A percentile compares a stretch with the other conserved stretches of the same genome.
phyloP scores from a whole-genome alignment of 2,329 filamentous ascomycete genomes.

The Claviceps sorghi region DNA sequence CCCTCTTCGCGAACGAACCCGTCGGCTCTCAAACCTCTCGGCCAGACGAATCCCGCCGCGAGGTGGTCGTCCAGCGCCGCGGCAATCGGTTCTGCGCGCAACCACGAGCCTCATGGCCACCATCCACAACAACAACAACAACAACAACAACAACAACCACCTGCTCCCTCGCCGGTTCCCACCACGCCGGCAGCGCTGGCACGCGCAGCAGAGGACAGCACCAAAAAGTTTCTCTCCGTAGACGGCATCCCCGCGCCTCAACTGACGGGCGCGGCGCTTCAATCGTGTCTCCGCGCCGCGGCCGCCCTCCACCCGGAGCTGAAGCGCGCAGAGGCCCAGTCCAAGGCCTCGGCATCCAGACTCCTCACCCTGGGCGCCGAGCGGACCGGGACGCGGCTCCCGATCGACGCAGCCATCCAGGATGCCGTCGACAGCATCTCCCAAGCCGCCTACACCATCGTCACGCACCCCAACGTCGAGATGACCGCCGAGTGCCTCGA shows the following conservation, averaged over 20 bases:
- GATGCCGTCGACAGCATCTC: constrained; percentile 39
- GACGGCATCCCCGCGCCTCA: constrained; percentile 30
- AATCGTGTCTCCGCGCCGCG: constrained; percentile 30
- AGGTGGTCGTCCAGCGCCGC: constrained; percentile 17
- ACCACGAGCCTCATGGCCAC: not conserved
- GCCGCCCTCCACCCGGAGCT: constrained; percentile 28
- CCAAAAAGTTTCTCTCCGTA: constrained; percentile 28
- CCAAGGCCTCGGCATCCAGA: constrained; percentile 35
- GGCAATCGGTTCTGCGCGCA: constrained; percentile 6
- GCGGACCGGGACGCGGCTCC: constrained; percentile 17
- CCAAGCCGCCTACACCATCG: constrained; percentile 49
- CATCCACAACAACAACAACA: not conserved
- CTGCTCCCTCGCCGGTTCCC: not conserved
- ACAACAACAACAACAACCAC: too few relatives aligned
- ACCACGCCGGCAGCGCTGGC: constrained; percentile 25
- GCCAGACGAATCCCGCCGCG: constrained; percentile 2
- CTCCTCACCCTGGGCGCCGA: constrained; percentile 32
- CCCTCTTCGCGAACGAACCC: constrained; percentile 8
- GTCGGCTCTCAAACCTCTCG: constrained; percentile 3
- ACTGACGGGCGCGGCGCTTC: constrained; percentile 28
- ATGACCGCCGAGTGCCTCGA: constrained; percentile 60
- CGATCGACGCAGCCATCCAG: constrained; percentile 22
- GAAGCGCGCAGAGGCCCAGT: constrained; percentile 23
- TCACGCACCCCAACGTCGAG: constrained; percentile 63
- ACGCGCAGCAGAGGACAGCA: constrained; percentile 26